Evolutionary conservation across 169 alveolate genomes (phyloP).

Genomic region (Eimeria necatrix): DNA sequence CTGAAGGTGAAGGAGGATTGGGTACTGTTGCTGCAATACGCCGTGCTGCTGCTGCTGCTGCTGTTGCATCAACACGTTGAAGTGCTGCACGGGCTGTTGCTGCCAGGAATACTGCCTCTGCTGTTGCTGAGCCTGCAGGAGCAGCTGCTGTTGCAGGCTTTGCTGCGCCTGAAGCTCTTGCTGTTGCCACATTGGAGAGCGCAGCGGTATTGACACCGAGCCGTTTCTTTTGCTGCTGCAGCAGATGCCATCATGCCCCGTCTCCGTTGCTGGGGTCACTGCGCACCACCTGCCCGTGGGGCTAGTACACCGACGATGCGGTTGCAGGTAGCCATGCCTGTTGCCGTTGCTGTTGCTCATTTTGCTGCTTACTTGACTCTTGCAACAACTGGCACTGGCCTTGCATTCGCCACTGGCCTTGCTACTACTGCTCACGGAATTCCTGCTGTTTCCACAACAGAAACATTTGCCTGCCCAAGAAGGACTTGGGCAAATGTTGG

Average conservation of each 20-base stretch:
- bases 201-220: background rate
- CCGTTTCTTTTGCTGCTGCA: constrained; percentile 56
- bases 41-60: constrained; percentile 15
- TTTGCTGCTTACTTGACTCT: constrained; percentile 44
- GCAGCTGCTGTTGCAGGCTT: background rate
- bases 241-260: constrained; percentile 10
- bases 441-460: constrained; percentile 13
- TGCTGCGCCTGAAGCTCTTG: constrained; percentile 31
- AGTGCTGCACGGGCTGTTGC: constrained; percentile 13
- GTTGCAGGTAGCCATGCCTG: constrained; percentile 47
- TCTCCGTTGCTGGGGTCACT: constrained; percentile 28
- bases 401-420: background rate
- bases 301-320: constrained; percentile 52
- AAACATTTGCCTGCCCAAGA: constrained; percentile 1
- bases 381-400: constrained; percentile 7
- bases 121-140: constrained; percentile 16
- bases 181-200: constrained; percentile 43
- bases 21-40: background rate
- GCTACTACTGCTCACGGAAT: background rate
- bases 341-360: constrained; percentile 40
- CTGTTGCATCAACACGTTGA: background rate
- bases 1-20: background rate
- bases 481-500: constrained; percentile 4
- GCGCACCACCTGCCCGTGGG: constrained; percentile 57
- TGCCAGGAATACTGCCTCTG: background rate